Conservation (phyloP, 768 basidiomycete species). For the Clitopilus hobsonii region DNA sequence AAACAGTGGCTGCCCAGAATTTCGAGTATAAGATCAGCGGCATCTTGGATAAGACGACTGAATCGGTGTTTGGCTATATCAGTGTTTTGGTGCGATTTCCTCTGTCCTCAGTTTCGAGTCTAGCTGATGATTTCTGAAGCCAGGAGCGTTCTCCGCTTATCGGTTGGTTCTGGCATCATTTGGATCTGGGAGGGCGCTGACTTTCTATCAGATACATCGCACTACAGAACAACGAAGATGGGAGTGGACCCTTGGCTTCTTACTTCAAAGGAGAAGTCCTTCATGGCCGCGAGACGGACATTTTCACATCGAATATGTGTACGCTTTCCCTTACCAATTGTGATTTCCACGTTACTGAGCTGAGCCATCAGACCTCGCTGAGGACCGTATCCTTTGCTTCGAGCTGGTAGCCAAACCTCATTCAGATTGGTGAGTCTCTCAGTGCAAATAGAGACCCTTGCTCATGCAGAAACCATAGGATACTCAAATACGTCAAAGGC, state of each 20-base stretch:
- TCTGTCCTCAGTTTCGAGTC: neutral
- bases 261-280: constrained; percentile 96
- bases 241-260: constrained; percentile 85
- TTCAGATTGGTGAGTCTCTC: constrained; percentile 57
- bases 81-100: constrained; percentile 69
- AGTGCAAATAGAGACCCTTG: constrained; percentile 3
- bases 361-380: constrained; percentile 66
- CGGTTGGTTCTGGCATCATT: constrained; percentile 31
- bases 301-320: constrained; percentile 98
- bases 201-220: constrained; percentile 66
- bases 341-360: constrained; percentile 7
- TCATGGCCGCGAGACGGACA: constrained; percentile 81
- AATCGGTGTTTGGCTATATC: constrained; percentile 93
- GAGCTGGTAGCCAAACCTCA: constrained; percentile 76
- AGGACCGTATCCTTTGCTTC: constrained; percentile 84
- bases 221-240: constrained; percentile 76
- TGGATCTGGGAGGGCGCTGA: neutral
- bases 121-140: constrained; percentile 32
- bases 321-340: constrained; percentile 18
- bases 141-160: constrained; percentile 94
- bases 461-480: constrained; percentile 47
- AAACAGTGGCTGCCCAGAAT: constrained; percentile 87
- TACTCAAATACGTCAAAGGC: constrained; percentile 94
- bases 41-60: constrained; percentile 87
- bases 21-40: constrained; percentile 94